Evolutionary conservation across 1,284 basidiomycete species (phyloP), one percentile per base, ranked within the genome.

Genomic region (Neotropicomus parvogracilis): DNA sequence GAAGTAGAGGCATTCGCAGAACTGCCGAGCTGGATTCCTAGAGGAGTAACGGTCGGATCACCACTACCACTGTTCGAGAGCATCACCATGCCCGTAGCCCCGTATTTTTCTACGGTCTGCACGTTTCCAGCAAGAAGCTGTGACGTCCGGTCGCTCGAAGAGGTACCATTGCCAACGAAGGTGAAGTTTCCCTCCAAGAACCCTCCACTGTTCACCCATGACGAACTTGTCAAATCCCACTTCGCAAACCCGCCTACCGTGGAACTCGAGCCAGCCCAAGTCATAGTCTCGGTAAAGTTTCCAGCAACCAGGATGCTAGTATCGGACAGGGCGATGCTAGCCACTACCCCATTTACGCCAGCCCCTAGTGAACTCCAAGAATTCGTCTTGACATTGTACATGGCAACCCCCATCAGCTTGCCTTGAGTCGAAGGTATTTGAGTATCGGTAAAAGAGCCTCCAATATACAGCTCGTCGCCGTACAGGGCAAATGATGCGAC

Each of bases 391-490:
- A 91, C 71, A 58, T 94, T 79, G 70, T 95, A 99, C 47, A 80
- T 62, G 0, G 87, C 92, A 33, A 98, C 67, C 48, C 86, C 78
- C 36, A 70, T 69, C 10, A 94, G 70, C 12, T 66, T 70, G 44
- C 80, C 78, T 36, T 74, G 69, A 2, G 75, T 79, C 0, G 80
- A 75, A 28, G 74, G 68, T 7, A 76, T 68, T 6, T 72, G 70
- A 0, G 90, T 90, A 54, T 85, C 81, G 2, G 76, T 80, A 70
- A 98, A 99, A 3, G 82, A 74, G 2, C 95, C 95, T 28, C 92
- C 95, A 38, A 94, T 83, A 63, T 80, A 97, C 24, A 98, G 68
- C 9, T 70, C 75, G 57, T 81, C 76, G 32, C 76, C 85, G 38
- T 77, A 66, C 11, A 85, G 61, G 6, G 77, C 71, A 24, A 91